These are phyloP conservation scores for Hericium alpestre DNA, from an alignment of 768 basidiomycete genomes.

Conservation along the genomic window DNA sequence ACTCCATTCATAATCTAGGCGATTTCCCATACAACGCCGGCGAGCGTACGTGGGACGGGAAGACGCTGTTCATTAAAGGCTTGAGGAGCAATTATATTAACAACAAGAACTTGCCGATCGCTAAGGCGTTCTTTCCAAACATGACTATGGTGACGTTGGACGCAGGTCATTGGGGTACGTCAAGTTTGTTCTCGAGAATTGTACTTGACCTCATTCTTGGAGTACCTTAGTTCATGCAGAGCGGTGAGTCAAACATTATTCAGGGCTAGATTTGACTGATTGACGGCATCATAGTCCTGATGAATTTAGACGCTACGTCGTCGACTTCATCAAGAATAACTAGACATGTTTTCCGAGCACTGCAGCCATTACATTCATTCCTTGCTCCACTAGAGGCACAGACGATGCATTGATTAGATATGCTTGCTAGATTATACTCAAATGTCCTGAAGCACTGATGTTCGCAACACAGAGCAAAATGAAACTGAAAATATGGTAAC, in stretches of 20 bases:
- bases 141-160: slow-evolving; percentile 54
- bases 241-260: slow-evolving; percentile 27
- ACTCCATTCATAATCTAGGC: slow-evolving; percentile 58
- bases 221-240: slow-evolving; percentile 67
- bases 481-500: no score
- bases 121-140: slow-evolving; percentile 64
- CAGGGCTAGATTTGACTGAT: neutral
- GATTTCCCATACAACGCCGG: slow-evolving; percentile 64
- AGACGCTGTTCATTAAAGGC: slow-evolving; percentile 70
- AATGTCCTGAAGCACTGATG: no score
- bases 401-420: no score
- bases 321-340: slow-evolving; percentile 19
- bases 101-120: slow-evolving; percentile 48
- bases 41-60: slow-evolving; percentile 43
- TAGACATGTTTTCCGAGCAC: slow-evolving; percentile 6
- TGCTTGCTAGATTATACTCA: no score
- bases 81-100: slow-evolving; percentile 77
- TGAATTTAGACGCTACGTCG: slow-evolving; percentile 37
- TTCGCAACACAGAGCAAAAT: no score
- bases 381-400: no score
- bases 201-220: neutral
- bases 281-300: slow-evolving; percentile 30
- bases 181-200: neutral
- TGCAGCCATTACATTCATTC: no score
- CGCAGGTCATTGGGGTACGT: slow-evolving; percentile 80